Evolutionary conservation across 352 stramenopile species (phyloP).

Genomic region (Peronospora belbahrii): DNA sequence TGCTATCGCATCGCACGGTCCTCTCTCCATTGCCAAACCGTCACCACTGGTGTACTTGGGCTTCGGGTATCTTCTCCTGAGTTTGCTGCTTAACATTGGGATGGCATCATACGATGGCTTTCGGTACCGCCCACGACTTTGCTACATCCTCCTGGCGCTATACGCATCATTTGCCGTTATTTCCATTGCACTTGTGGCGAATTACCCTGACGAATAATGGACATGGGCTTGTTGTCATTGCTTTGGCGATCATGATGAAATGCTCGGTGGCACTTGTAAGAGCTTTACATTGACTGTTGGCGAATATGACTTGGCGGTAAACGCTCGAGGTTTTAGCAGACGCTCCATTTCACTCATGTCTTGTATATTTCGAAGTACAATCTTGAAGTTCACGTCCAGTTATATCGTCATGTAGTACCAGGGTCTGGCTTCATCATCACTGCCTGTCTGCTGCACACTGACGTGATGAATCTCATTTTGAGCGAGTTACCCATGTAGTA

Average conservation of each 20-base stretch:
- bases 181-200: conserved; percentile 47
- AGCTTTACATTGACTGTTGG: not conserved
- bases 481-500: not conserved
- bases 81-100: conserved; percentile 57
- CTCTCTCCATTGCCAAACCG: conserved; percentile 44
- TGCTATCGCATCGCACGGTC: conserved; percentile 42
- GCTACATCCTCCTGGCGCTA: conserved; percentile 47
- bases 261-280: not conserved
- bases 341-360: not conserved
- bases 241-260: not conserved
- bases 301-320: not conserved
- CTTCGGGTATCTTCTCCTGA: conserved; percentile 58
- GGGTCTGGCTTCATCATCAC: not conserved
- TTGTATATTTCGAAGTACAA: not conserved
- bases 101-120: conserved; percentile 52
- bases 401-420: not conserved
- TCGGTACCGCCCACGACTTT: conserved; percentile 47
- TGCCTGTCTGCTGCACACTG: not conserved
- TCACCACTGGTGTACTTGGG: conserved; percentile 58
- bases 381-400: not conserved
- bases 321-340: not conserved
- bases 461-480: not conserved
- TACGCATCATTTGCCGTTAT: conserved; percentile 61
- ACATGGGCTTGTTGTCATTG: conserved; percentile 15
- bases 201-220: conserved; percentile 24